These are phyloP conservation scores for Catharanthus roseus DNA, from an alignment of 257 asterid genomes.

Conservation along the genomic window DNA sequence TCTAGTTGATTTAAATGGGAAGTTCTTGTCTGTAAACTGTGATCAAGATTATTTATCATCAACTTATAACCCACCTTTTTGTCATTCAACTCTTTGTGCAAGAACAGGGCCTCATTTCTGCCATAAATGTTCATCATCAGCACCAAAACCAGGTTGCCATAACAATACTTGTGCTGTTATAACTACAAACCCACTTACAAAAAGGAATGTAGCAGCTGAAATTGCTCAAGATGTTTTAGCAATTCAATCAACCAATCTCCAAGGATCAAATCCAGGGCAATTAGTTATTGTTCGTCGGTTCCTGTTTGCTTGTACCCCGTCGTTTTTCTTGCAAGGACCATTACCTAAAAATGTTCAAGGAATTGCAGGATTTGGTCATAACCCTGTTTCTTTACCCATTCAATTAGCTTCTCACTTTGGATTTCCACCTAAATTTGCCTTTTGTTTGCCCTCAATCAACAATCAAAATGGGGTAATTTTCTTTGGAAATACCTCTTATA, in stretches of 20 bases:
- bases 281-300: constrained; percentile 23
- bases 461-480: constrained; percentile 31
- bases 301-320: constrained; percentile 41
- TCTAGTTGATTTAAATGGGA: constrained; percentile 40
- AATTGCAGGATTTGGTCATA: constrained; percentile 40
- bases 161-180: constrained; percentile 49
- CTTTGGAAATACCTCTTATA: constrained; percentile 31
- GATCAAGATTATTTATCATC: constrained; percentile 35
- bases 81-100: constrained; percentile 44
- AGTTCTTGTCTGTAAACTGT: constrained; percentile 20
- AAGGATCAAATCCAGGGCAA: constrained; percentile 19
- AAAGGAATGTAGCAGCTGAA: constrained; percentile 23
- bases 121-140: constrained; percentile 17
- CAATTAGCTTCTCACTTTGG: constrained; percentile 51
- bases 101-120: constrained; percentile 34
- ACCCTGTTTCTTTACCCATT: constrained; percentile 34
- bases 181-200: constrained; percentile 37
- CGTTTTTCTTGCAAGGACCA: constrained; percentile 36
- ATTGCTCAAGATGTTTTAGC: constrained; percentile 40
- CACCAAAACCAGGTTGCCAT: constrained; percentile 40
- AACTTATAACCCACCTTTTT: constrained; percentile 41
- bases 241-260: constrained; percentile 22
- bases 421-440: constrained; percentile 31
- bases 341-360: constrained; percentile 39
- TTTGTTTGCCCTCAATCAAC: constrained; percentile 34